A percentile compares a stretch with the other conserved stretches of the same genome.
These are phyloP conservation scores for Pseudogymnoascus sp. DNA, from an alignment of 2,329 filamentous ascomycete genomes.

Conservation along the genomic window DNA sequence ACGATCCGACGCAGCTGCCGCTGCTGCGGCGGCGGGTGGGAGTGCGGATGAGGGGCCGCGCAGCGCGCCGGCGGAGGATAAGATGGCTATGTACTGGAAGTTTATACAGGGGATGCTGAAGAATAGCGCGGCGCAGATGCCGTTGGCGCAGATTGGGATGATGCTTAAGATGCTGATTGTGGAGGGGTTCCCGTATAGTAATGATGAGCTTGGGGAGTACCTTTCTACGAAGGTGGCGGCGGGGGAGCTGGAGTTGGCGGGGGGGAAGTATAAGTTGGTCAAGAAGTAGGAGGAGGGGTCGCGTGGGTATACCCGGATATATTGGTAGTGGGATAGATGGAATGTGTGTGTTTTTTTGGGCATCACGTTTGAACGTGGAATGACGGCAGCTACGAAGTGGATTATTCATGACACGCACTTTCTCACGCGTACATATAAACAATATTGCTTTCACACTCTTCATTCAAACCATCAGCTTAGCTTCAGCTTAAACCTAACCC, in stretches of 20 bases:
- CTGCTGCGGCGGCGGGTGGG: slow-evolving; percentile 13
- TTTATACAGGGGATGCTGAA: slow-evolving; percentile 95
- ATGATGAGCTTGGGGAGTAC: slow-evolving; percentile 79
- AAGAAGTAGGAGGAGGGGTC: slow-evolving; percentile 41
- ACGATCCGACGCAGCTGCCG: slow-evolving; percentile 23
- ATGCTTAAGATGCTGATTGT: slow-evolving; percentile 91
- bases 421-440: not conserved
- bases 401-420: not conserved
- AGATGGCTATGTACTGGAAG: slow-evolving; percentile 70
- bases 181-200: slow-evolving; percentile 81
- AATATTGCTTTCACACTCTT: not conserved
- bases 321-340: not conserved
- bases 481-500: not conserved
- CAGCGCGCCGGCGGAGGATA: slow-evolving; percentile 45
- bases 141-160: slow-evolving; percentile 72
- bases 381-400: not conserved
- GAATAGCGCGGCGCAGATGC: slow-evolving; percentile 75
- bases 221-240: slow-evolving; percentile 67
- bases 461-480: not conserved
- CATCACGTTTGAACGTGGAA: not conserved
- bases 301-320: not conserved
- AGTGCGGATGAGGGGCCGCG: slow-evolving; percentile 36
- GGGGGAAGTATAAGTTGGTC: slow-evolving; percentile 59
- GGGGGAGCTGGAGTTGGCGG: slow-evolving; percentile 59
- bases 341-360: not conserved